phyloP scores from a whole-genome alignment of 1,284 basidiomycete species.

The Naganishia sp. region DNA sequence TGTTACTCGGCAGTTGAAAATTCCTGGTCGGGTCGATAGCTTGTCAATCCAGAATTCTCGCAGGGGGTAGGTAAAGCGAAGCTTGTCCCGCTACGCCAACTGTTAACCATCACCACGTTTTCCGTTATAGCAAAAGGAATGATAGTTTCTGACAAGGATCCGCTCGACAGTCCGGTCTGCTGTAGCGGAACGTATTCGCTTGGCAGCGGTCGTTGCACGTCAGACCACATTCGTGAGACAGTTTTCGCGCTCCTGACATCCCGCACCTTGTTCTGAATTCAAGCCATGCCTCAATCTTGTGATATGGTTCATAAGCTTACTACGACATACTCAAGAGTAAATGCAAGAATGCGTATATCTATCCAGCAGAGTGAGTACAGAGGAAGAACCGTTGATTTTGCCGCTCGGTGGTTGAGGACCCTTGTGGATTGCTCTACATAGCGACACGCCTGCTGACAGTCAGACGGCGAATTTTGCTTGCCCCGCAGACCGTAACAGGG shows the following conservation, averaged over 20 bases:
- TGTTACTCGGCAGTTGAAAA: background rate
- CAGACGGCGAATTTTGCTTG: background rate
- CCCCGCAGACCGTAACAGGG: background rate
- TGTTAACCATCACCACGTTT: background rate
- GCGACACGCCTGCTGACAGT: background rate
- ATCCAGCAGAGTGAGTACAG: slow-evolving; percentile 13
- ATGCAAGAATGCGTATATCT: slow-evolving; percentile 4
- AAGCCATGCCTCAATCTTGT: background rate
- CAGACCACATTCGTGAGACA: background rate
- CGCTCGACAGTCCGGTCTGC: slow-evolving; percentile 11
- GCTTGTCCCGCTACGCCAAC: background rate
- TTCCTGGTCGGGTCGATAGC: background rate
- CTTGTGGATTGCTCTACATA: background rate
- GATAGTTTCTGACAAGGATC: background rate
- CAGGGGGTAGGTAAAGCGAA: background rate
- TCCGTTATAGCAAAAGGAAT: background rate
- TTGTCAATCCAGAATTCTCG: background rate
- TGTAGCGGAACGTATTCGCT: slow-evolving; percentile 6
- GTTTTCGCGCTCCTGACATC: background rate
- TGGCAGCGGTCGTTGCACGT: too few species aligned
- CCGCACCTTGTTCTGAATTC: background rate
- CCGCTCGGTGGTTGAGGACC: too few species aligned
- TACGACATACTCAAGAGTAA: slow-evolving; percentile 1
- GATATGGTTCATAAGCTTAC: background rate
- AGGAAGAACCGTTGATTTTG: background rate